Base-by-base conservation (phyloP, 129 eudicot species). In the Lactuca saligna region DNA sequence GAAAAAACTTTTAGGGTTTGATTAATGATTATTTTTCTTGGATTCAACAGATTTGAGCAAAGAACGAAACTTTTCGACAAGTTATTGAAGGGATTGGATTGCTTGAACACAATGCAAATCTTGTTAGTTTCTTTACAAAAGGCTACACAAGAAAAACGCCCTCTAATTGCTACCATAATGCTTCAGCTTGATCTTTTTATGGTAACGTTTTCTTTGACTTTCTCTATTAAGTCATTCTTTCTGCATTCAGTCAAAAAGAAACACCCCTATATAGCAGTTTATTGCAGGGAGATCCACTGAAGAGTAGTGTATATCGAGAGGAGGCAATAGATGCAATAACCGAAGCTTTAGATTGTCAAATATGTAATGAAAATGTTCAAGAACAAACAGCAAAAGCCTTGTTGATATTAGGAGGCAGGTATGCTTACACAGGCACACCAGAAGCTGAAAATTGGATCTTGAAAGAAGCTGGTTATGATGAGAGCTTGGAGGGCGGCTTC, bases 151-250 rank as follows among this genome's bases (percentile, higher is more conserved):
- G 93, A 83, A 80, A 86, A 81, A 65, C 79, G 86, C 39, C 90
- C 93, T 3, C 33, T 79, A 51, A 69, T 83, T 78, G 89, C 96
- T n/a, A 82, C 84, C 50, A 69, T 84, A 56, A 68, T 89, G 81
- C 73, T 89, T 35, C 93, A 86, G 76, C 87, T 89, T 42, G 96
- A 89, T 61, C 96, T 89, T 61, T 93, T 89, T 75, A 39, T 84
- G 96, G 96, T 89, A 77, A 72, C 4, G 12, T 33, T 60, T 60
- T 75, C 66, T 20, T 17, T 29, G 51, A 76, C 51, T 46, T 46
- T 46, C n/a, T 46, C 51, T 12, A 12, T 46, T 46, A 46, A 46
- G 4, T 11, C n/a, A 0, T 46, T 46, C 5, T 46, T 46, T 46
- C 51, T 46, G n/a, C n/a, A 46, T 46, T 46, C 12, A 46, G 51